phyloP scores from a whole-genome alignment of 306 rosid genomes.

The Sophora flavescens region DNA sequence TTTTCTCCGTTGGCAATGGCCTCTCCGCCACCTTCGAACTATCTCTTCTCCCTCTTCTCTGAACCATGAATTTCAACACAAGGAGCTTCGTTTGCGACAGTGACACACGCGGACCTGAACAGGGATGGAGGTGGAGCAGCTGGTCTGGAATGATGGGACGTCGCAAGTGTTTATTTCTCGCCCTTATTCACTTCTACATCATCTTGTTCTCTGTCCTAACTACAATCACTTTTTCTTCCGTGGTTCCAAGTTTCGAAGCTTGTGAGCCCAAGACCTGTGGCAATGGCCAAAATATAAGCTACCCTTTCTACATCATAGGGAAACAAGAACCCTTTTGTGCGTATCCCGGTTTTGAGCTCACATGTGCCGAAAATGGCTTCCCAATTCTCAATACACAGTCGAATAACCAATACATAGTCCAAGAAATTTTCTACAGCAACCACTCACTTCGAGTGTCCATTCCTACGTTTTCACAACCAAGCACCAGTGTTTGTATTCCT shows the following conservation, averaged over 20 bases:
- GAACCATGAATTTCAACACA: too few species aligned
- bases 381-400: slow-evolving; percentile 30
- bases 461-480: neutral
- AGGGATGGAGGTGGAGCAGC: too few species aligned
- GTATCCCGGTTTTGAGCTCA: slow-evolving; percentile 40
- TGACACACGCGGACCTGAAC: too few species aligned
- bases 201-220: neutral
- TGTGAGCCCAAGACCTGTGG: slow-evolving; percentile 49
- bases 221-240: neutral
- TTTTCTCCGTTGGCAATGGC: too few species aligned
- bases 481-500: neutral
- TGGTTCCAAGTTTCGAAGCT: slow-evolving; percentile 8
- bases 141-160: too few species aligned
- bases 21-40: too few species aligned
- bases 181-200: neutral
- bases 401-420: slow-evolving; percentile 17
- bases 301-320: slow-evolving; percentile 42
- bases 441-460: slow-evolving; percentile 39
- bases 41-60: too few species aligned
- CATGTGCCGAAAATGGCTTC: slow-evolving; percentile 33
- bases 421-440: slow-evolving; percentile 39
- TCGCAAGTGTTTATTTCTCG: too few species aligned
- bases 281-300: slow-evolving; percentile 40
- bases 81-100: too few species aligned
- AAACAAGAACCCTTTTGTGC: slow-evolving; percentile 43